phyloP scores from a whole-genome alignment of 2,329 filamentous ascomycete genomes.

The Fusarium protoensiforme region DNA sequence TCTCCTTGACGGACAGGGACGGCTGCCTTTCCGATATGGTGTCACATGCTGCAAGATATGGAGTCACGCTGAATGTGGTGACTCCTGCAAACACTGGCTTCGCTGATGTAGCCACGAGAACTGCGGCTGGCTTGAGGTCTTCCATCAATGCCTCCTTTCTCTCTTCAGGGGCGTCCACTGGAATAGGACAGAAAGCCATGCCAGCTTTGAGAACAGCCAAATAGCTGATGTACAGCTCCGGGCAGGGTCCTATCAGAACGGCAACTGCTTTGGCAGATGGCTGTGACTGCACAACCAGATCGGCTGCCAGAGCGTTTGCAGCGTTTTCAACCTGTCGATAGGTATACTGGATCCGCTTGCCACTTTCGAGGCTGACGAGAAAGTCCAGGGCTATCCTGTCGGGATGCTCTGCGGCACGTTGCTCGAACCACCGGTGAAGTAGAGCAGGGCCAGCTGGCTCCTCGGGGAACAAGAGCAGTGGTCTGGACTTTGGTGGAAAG shows the following conservation, averaged over 20 bases:
- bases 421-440: constrained; percentile 14
- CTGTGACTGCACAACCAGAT: background rate
- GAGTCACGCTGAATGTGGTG: background rate
- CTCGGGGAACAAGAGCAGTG: background rate
- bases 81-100: no score
- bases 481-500: constrained; percentile 1
- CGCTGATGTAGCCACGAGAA: background rate
- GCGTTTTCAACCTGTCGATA: constrained; percentile 1
- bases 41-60: background rate
- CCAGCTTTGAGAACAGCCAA: constrained; percentile 11
- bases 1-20: rapidly evolving
- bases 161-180: constrained; percentile 1
- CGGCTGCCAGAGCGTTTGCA: background rate
- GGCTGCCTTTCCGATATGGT: background rate
- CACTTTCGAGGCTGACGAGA: background rate
- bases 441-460: background rate
- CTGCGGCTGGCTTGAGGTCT: constrained; percentile 1
- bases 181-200: constrained; percentile 15
- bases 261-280: constrained; percentile 1
- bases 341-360: background rate
- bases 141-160: constrained; percentile 2
- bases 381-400: constrained; percentile 4
- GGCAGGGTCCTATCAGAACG: constrained; percentile 2
- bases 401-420: background rate
- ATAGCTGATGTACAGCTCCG: constrained; percentile 22